Evolutionary conservation across 176 grass and related monocot genomes (phyloP).

Genomic region (Dendrocalamus sinicus): DNA sequence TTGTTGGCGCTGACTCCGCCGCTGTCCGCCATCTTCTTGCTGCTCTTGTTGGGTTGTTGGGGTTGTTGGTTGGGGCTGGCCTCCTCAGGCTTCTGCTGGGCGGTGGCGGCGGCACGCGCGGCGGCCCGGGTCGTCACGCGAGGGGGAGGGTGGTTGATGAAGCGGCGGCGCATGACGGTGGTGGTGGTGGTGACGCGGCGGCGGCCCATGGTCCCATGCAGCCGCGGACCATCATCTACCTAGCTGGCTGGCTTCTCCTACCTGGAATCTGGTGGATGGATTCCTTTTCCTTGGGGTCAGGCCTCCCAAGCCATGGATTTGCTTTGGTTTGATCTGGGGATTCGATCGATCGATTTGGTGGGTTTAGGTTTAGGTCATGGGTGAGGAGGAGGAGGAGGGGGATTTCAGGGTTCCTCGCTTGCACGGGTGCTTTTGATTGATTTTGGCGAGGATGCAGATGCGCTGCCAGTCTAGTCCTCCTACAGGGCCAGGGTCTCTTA

Average conservation of each 20-base stretch:
- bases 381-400: not conserved
- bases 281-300: not conserved
- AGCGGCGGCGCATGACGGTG: not conserved
- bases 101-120: not conserved
- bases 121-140: conserved; percentile 16
- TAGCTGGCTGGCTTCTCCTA: not conserved
- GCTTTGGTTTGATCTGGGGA: not conserved
- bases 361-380: not conserved
- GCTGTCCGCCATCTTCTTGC: conserved; percentile 38
- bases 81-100: not conserved
- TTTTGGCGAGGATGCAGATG: too few species aligned
- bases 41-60: too few species aligned
- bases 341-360: not conserved
- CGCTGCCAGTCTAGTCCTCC: too few species aligned
- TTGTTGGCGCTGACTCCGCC: conserved; percentile 70
- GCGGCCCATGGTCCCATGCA: conserved; percentile 29
- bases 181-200: not conserved
- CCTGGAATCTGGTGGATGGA: not conserved
- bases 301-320: not conserved
- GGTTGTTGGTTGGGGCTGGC: not conserved
- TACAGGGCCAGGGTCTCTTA: too few species aligned
- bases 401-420: not conserved
- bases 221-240: not conserved
- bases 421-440: too few species aligned
- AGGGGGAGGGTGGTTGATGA: not conserved